A percentile compares a stretch with the other conserved stretches of the same genome.
Conservation (phyloP, 129 eudicot species). For the Flaveria bidentis region DNA sequence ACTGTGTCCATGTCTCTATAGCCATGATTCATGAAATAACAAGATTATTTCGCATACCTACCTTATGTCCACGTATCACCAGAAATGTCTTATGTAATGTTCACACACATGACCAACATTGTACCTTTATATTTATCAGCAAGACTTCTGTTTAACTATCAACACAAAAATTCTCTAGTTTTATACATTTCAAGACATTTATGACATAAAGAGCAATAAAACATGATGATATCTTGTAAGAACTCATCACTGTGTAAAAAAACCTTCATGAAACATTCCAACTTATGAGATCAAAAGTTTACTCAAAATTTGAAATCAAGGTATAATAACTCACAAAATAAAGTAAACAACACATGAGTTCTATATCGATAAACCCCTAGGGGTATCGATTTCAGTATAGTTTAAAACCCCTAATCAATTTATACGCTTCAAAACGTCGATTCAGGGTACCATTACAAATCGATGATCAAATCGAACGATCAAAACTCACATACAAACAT, state of each 20-base stretch:
- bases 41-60: background rate
- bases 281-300: background rate
- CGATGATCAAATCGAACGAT: background rate
- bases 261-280: too few species aligned
- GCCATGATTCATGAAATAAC: background rate
- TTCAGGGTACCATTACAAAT: background rate
- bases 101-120: background rate
- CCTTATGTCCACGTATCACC: too few species aligned
- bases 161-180: background rate
- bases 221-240: background rate
- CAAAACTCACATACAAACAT: background rate
- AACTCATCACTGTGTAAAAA: too few species aligned
- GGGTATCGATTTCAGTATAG: background rate
- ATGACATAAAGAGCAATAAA: background rate
- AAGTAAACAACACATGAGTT: background rate
- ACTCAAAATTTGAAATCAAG: background rate
- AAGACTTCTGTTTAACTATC: background rate
- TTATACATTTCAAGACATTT: too few species aligned
- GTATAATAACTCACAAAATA: background rate
- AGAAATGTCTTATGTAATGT: too few species aligned
- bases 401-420: background rate
- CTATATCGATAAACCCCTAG: background rate
- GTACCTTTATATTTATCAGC: background rate
- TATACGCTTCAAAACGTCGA: too few species aligned
- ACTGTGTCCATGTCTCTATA: too few species aligned